These are phyloP conservation scores for Clonostachys rosea DNA, from an alignment of 2,329 filamentous ascomycete genomes.

Conservation along the genomic window DNA sequence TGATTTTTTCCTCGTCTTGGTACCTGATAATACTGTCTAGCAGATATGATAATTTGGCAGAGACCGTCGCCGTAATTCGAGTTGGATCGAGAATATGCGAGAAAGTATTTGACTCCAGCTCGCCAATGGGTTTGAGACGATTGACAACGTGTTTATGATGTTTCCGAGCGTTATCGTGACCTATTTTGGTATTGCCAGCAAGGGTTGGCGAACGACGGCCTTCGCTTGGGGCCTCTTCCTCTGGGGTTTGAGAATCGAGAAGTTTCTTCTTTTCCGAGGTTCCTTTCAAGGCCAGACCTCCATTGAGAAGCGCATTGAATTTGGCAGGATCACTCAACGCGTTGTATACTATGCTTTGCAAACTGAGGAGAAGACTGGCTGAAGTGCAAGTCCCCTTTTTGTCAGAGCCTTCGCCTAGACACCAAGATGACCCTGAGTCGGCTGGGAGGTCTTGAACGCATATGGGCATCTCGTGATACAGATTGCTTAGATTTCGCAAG, in stretches of 20 bases:
- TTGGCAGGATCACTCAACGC: constrained; percentile 34
- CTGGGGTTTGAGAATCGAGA: constrained; percentile 6
- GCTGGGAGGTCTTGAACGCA: constrained; percentile 65
- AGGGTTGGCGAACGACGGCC: constrained; percentile 15
- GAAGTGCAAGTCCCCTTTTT: constrained; percentile 23
- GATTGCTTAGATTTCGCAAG: constrained; percentile 63
- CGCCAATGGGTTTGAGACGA: constrained; percentile 10
- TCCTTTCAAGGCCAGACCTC: constrained; percentile 35
- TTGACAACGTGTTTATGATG: constrained; percentile 19
- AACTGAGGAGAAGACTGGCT: constrained; percentile 42
- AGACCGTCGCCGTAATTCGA: constrained; percentile 72
- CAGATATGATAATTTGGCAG: constrained; percentile 83
- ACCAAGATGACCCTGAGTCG: constrained; percentile 59
- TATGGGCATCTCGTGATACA: constrained; percentile 73
- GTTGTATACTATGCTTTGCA: constrained; percentile 48
- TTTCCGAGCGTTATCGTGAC: constrained; percentile 26
- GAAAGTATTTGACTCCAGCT: constrained; percentile 12
- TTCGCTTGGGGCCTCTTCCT: background rate
- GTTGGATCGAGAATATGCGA: constrained; percentile 50
- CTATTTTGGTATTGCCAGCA: constrained; percentile 37
- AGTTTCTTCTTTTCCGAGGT: constrained; percentile 25
- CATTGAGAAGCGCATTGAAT: constrained; percentile 42
- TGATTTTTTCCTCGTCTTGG: constrained; percentile 73
- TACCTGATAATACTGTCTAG: constrained; percentile 67
- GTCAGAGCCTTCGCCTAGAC: constrained; percentile 54